These are phyloP conservation scores for Barbarea vulgaris DNA, from an alignment of 345 rosid genomes.

Conservation along the genomic window DNA sequence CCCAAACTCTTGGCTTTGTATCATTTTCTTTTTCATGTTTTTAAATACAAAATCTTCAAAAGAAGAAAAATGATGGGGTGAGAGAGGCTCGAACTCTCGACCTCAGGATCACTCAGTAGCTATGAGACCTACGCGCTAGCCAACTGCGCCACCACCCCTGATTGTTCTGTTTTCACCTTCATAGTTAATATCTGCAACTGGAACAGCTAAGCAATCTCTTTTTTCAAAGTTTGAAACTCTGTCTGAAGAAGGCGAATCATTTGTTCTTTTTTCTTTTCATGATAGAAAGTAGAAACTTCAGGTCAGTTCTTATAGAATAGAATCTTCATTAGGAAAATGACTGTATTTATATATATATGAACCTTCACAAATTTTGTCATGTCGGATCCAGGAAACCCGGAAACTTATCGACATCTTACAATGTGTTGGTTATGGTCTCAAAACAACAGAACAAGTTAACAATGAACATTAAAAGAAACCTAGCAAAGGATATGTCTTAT, in stretches of 20 bases:
- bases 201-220: background rate
- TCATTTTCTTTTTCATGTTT: background rate
- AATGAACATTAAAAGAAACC: slow-evolving; percentile 17
- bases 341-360: slow-evolving; percentile 9
- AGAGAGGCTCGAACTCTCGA: slow-evolving; percentile 97
- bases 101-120: slow-evolving; percentile 81
- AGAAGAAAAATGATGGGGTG: slow-evolving; percentile 56
- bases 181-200: background rate
- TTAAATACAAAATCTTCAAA: too few relatives aligned
- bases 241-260: background rate
- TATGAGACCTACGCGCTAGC: slow-evolving; percentile 98
- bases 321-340: slow-evolving; percentile 9
- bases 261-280: background rate
- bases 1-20: background rate
- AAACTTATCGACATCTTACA: slow-evolving; percentile 3
- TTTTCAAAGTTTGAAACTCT: background rate
- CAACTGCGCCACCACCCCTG: slow-evolving; percentile 98
- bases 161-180: background rate
- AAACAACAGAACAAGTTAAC: slow-evolving; percentile 7
- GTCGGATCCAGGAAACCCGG: background rate
- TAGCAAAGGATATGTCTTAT: slow-evolving; percentile 15
- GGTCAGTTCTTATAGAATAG: background rate
- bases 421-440: background rate
- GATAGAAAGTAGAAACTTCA: slow-evolving; percentile 3
- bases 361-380: slow-evolving; percentile 5